Conservation (phyloP, 1,139 yeast species). For the Tardiomyces blankii region DNA sequence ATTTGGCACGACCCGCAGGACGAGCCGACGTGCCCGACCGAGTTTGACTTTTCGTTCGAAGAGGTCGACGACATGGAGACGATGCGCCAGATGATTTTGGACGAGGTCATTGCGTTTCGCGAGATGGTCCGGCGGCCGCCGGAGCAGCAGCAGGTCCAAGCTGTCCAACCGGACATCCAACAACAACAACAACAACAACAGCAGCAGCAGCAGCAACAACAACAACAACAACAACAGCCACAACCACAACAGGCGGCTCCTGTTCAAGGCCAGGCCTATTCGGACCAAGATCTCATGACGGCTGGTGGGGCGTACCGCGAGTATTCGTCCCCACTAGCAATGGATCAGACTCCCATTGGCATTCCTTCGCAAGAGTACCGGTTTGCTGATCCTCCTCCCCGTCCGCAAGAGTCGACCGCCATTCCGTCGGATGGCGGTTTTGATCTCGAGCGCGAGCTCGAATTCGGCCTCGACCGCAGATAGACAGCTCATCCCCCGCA, state of each 20-base stretch:
- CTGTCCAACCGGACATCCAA: slow-evolving; percentile 14
- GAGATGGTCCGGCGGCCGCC: slow-evolving; percentile 1
- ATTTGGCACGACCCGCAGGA: slow-evolving; percentile 97
- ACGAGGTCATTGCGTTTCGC: slow-evolving; percentile 73
- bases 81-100: slow-evolving; percentile 67
- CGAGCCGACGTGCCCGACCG: slow-evolving; percentile 75
- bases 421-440: slow-evolving; percentile 17
- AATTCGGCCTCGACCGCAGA: slow-evolving; percentile 44
- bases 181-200: slow-evolving; percentile 12
- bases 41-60: slow-evolving; percentile 87
- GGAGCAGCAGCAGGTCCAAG: slow-evolving; percentile 11
- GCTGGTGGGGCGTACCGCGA: background rate
- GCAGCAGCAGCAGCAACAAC: slow-evolving; percentile 13
- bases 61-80: slow-evolving; percentile 68
- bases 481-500: slow-evolving; percentile 1
- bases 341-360: slow-evolving; percentile 11
- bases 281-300: background rate
- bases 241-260: slow-evolving; percentile 15
- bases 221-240: slow-evolving; percentile 9
- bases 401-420: slow-evolving; percentile 30
- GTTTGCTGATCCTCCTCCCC: slow-evolving; percentile 32
- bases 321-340: background rate
- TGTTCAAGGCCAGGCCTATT: slow-evolving; percentile 5
- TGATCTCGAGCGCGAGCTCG: slow-evolving; percentile 47
- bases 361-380: slow-evolving; percentile 29